phyloP scores from a whole-genome alignment of 2,329 filamentous ascomycete species.

The Xylariaceae sp. region DNA sequence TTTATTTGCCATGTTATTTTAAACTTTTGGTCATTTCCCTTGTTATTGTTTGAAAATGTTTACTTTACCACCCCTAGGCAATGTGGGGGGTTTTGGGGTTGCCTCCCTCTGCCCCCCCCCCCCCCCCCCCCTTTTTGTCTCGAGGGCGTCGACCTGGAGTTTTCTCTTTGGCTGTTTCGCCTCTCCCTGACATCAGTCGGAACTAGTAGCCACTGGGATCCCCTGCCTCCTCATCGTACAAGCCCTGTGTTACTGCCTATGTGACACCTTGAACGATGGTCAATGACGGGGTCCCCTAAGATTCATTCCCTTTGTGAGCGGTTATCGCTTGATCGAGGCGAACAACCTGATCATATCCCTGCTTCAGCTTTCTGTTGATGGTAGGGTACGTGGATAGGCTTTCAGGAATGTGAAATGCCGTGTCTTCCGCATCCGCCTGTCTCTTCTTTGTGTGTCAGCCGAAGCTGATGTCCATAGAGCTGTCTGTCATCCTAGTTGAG shows the following conservation, averaged over 20 bases:
- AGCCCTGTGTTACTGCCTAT: background rate
- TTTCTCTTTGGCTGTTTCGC: too few relatives aligned
- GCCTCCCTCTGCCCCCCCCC: too few relatives aligned
- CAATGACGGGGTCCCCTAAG: background rate
- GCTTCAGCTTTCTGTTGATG: too few relatives aligned
- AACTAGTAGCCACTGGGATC: background rate
- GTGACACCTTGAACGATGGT: slow-evolving; percentile 5
- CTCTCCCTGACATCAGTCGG: background rate
- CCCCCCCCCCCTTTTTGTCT: too few relatives aligned
- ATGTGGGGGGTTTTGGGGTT: too few relatives aligned
- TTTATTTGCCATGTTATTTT: too few relatives aligned
- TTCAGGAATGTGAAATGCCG: background rate
- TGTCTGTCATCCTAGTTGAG: background rate
- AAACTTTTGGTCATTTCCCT: too few relatives aligned
- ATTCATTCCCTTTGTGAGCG: background rate
- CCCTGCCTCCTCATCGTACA: background rate
- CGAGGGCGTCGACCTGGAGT: too few relatives aligned
- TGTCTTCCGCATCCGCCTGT: background rate
- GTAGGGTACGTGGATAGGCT: background rate
- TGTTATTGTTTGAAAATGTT: too few relatives aligned
- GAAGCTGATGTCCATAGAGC: background rate
- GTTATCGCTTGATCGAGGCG: background rate
- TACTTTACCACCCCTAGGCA: too few relatives aligned
- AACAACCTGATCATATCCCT: background rate
- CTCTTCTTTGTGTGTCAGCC: background rate